A percentile compares a stretch with the other conserved stretches of the same genome.
Evolutionary conservation across 768 basidiomycete species (phyloP).

Genomic region (Rhodotorula taiwanensis): DNA sequence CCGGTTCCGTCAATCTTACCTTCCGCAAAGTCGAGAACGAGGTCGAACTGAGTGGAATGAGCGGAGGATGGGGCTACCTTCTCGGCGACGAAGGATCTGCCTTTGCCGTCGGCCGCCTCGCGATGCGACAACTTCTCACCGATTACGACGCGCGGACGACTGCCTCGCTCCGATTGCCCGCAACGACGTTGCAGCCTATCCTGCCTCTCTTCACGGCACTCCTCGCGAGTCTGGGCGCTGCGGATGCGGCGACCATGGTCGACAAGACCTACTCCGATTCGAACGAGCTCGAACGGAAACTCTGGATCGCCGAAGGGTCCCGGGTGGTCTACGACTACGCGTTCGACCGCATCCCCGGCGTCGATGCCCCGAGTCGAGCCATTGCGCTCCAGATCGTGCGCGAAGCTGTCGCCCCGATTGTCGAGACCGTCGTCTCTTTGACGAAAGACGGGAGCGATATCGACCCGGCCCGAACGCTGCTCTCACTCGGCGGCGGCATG

Average conservation of each 20-base stretch:
- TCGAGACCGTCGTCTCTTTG: slow-evolving; percentile 39
- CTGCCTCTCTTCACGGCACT: slow-evolving; percentile 39
- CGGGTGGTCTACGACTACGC: slow-evolving; percentile 41
- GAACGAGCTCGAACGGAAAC: slow-evolving; percentile 38
- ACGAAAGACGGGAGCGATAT: slow-evolving; percentile 34
- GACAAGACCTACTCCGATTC: slow-evolving; percentile 18
- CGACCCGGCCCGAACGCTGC: slow-evolving; percentile 28
- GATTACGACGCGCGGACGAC: slow-evolving; percentile 37
- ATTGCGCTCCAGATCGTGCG: slow-evolving; percentile 37
- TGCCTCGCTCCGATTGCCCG: slow-evolving; percentile 11
- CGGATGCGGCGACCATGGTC: slow-evolving; percentile 40
- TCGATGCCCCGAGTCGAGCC: slow-evolving; percentile 8
- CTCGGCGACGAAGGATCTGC: slow-evolving; percentile 45
- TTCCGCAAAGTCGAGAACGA: slow-evolving; percentile 25
- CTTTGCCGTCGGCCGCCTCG: slow-evolving; percentile 41
- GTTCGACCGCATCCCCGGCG: slow-evolving; percentile 17
- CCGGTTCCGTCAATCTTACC: slow-evolving; percentile 36
- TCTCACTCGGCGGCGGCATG: slow-evolving; percentile 43
- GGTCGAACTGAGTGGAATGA: slow-evolving; percentile 37
- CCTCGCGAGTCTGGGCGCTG: slow-evolving; percentile 38
- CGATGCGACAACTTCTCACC: slow-evolving; percentile 39
- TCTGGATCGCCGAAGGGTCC: slow-evolving; percentile 41
- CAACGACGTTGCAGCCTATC: background rate
- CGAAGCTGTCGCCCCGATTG: slow-evolving; percentile 35
- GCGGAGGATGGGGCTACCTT: slow-evolving; percentile 42